Evolutionary conservation across 2,329 filamentous ascomycete species (phyloP), one percentile per base, ranked within the genome.

Genomic region (Chaetomiaceae sp.): DNA sequence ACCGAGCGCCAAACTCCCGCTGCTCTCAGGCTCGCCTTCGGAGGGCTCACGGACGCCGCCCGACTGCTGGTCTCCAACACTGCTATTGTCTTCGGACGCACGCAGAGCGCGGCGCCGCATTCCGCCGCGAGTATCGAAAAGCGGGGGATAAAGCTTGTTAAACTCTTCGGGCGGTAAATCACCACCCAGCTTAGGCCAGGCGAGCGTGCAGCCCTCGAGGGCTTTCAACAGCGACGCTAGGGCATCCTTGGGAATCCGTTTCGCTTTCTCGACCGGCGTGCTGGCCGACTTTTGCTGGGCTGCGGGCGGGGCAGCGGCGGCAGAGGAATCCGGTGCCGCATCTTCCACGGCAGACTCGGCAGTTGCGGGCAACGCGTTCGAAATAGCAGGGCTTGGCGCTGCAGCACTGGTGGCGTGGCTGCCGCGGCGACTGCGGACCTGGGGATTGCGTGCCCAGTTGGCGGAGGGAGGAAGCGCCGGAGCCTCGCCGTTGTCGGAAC

Each of bases 381-480:
- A 84, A n/a, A 84, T 79, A 34, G 88, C 87, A 42, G 92, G 91
- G 66, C 91, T 96, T 2, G 90, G 86, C 23, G 89, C 84, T 19
- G 89, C 87, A 59, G 83, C 85, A 64, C 87, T 95, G 0, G 89
- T 91, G 29, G 89, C 87, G 61, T 91, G 83, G 64, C 91, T 96
- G 56, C 82, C 88, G 62, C 81, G 82, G 64, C 84, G 84, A 70
- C 81, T 89, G 54, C 78, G 79, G 59, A 79, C 81, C 69, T 75
- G 82, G 53, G 84, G 76, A 65, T 85, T 81, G 67, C 84, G 75
- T 74, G 92, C 94, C 94, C 94, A 99, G 66, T 87, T 96, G 4
- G 92, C 94, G 3, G 91, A 91, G 1, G 91, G 90, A 2, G 94
- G 95, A 38, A 99, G 75, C n/a, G 91, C 94, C 36, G 94, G 91